Conservation (phyloP, 2,329 filamentous ascomycete genomes). For the Colletotrichum sp. region DNA sequence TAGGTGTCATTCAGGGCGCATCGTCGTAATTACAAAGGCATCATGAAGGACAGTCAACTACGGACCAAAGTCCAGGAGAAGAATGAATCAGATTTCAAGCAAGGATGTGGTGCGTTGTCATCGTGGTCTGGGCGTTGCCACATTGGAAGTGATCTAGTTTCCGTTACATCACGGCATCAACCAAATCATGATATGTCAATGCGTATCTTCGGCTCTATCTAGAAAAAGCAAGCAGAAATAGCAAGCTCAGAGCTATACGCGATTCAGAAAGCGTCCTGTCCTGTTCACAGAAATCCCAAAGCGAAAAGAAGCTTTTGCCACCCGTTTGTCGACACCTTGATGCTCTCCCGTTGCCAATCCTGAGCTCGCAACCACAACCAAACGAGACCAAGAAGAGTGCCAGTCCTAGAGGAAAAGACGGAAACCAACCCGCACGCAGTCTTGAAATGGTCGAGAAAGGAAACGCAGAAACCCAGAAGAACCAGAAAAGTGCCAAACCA, state of each 20-base stretch:
- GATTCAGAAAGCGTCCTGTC: background rate
- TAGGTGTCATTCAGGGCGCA: slow-evolving; percentile 13
- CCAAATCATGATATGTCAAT: background rate
- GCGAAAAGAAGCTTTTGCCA: background rate
- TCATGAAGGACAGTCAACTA: background rate
- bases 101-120: background rate
- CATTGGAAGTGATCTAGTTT: background rate
- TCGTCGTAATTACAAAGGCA: slow-evolving; percentile 10
- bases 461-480: background rate
- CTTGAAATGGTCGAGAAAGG: background rate
- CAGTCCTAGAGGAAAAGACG: background rate
- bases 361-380: background rate
- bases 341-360: background rate
- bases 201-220: background rate
- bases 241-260: background rate
- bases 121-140: background rate
- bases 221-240: background rate
- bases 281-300: background rate
- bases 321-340: background rate
- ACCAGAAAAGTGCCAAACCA: background rate
- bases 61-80: background rate
- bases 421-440: too few species aligned
- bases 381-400: background rate
- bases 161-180: background rate
- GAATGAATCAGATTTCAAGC: background rate